Evolutionary conservation across 1,284 basidiomycete species (phyloP), one percentile per base, ranked within the genome.

Genomic region (Rhizopogon parksii): DNA sequence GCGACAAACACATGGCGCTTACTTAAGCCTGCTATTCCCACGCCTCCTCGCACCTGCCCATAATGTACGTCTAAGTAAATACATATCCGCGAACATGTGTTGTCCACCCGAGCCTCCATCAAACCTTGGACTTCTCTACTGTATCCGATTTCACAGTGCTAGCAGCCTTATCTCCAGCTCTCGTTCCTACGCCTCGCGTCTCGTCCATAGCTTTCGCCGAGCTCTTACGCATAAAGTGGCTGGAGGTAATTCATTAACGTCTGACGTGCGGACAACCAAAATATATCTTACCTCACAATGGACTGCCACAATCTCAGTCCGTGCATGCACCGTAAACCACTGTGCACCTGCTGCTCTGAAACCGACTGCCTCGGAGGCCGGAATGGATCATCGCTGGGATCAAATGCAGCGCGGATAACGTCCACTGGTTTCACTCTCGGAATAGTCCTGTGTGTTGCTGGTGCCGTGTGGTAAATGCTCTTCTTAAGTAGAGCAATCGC

Each of bases 401-500:
- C 73, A 53, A 82, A 72, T 2, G 74, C 71, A 14, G 78, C 78
- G 21, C 68, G 68, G 36, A 82, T 53, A 1, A 69, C 70, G 51
- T 80, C 76, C 35, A 64, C 64, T 1, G 66, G 58, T 57, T 70
- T 76, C 45, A 77, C 54, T 59, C 72, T 76, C 0, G 79, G 80
- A n/a, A 81, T 68, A 17, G 70, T 78, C 37, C 61, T 68, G 56
- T 81, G 79, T 2, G 80, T 82, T 4, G 63, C 64, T 11, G 80
- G 80, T 5, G 78, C 78, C 1, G 75, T 75, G 59, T 79, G 71
- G 57, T 81, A 82, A 32, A 82, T 76, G 43, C 64, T 71, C 67
- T 77, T 81, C 68, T 75, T 78, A 40, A 82, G 57, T 14, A 83
- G 68, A 8, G 79, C 78, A 4, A 82, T 61, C 3, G 79, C 72